Base-by-base conservation (phyloP, 225 moss, liverwort and hornwort species). In the Sphagnum tenellum region DNA sequence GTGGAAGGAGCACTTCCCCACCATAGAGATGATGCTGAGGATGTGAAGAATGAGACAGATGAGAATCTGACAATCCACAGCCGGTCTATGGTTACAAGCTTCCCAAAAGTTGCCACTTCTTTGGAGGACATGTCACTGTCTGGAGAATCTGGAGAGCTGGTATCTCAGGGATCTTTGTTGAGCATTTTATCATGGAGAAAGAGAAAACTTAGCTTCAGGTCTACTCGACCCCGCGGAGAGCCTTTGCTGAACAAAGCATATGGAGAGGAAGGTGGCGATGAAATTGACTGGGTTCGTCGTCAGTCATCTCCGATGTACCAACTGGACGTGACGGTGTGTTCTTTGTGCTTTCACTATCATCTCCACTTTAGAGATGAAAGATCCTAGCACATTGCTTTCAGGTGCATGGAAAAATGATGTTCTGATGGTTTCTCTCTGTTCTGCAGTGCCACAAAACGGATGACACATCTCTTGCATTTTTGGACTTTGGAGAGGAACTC, bases 251-350 rank as follows among this genome's bases (percentile, higher is more conserved):
- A 98, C 73, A 98, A 98, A 69, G 83, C 96, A 2, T 93, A 92
- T 58, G 96, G 92, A 45, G 96, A 98, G 72, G 96, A 93, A 82
- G 96, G 96, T 45, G 96, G 96, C n/a, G 96, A 98, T 70, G 96
- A 98, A 71, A 98, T 98, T 61, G 96, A 98, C 59, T 98, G 96
- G 96, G 93, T 90, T 67, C 82, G 96, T 61, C 81, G 96, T 70
- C 92, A 92, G 71, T 90, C 96, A 66, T 77, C 73, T 57, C 74
- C 87, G 55, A 11, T 63, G 47, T 85, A 90, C 64, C 72, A 73
- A 62, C 78, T 80, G 46, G 86, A 77, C 10, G 45, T 80, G 44
- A 74, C 78, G 55, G 88, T 88, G 66, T 78, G 84, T 69, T 7
- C 0, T 53, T 13, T 44, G 46, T 10, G 2, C 10, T 56, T 45